These are phyloP conservation scores for Ceratobasidium sp. DNA, from an alignment of 1,284 basidiomycete species.

Conservation along the genomic window DNA sequence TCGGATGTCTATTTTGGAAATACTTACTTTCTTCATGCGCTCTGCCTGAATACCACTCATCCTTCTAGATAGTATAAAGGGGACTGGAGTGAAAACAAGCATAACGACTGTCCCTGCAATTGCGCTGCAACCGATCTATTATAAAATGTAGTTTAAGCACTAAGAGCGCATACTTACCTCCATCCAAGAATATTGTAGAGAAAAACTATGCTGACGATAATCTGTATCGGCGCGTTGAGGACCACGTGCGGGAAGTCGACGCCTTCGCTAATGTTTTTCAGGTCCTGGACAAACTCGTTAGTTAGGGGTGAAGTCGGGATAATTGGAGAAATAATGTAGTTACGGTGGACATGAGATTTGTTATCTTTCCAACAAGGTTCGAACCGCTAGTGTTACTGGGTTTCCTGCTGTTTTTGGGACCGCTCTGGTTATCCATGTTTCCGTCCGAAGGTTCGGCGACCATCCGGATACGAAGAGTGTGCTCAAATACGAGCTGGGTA, in stretches of 20 bases:
- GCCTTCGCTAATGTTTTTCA: constrained; percentile 48
- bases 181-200: constrained; percentile 48
- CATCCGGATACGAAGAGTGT: constrained; percentile 75
- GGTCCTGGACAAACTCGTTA: constrained; percentile 11
- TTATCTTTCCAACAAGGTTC: constrained; percentile 48
- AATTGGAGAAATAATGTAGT: not conserved
- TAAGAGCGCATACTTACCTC: constrained; percentile 20
- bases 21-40: constrained; percentile 52
- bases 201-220: constrained; percentile 43
- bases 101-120: constrained; percentile 46
- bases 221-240: constrained; percentile 44
- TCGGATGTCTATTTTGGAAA: not conserved
- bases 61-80: constrained; percentile 35
- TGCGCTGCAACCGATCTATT: not conserved
- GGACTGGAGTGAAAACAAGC: constrained; percentile 42
- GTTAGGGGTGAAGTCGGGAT: not conserved
- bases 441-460: constrained; percentile 1
- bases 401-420: not conserved
- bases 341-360: constrained; percentile 47
- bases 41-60: constrained; percentile 51
- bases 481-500: constrained; percentile 55
- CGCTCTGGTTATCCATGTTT: too few species aligned
- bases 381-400: constrained; percentile 31
- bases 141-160: not conserved
- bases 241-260: constrained; percentile 48